Conservation (phyloP, 192 early-diverging fungal species). For the Podila epicladia region DNA sequence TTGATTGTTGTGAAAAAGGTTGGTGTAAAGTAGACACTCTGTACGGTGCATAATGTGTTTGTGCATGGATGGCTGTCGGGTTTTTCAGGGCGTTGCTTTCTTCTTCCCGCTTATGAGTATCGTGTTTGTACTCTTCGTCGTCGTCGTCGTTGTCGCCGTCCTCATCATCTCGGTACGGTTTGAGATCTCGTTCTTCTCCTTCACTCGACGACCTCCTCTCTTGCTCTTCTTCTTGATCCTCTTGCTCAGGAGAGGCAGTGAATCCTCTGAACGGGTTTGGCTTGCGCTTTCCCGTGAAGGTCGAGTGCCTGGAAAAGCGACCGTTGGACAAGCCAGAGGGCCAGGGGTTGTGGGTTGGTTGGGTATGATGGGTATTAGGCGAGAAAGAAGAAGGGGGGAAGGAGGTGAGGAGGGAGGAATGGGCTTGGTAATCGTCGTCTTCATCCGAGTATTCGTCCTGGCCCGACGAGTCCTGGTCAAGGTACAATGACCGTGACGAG, state of each 20-base stretch:
- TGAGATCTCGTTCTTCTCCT: no score
- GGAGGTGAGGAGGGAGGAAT: background rate
- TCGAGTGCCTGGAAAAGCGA: slow-evolving; percentile 14
- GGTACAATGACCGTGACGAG: slow-evolving; percentile 30
- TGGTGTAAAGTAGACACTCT: background rate
- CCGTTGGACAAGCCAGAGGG: slow-evolving; percentile 28
- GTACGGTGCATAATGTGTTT: slow-evolving; percentile 8
- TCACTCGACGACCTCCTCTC: no score
- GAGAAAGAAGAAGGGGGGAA: no score
- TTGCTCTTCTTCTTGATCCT: background rate
- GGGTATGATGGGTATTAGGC: background rate
- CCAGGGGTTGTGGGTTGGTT: slow-evolving; percentile 14
- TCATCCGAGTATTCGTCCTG: slow-evolving; percentile 41
- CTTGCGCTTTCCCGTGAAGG: slow-evolving; percentile 6
- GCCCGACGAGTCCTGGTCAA: slow-evolving; percentile 31
- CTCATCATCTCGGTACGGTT: slow-evolving; percentile 2
- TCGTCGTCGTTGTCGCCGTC: background rate
- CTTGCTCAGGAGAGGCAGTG: background rate
- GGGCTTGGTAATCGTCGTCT: slow-evolving; percentile 6
- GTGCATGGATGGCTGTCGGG: slow-evolving; percentile 6
- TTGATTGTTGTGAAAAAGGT: no score
- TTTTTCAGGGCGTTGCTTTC: slow-evolving; percentile 1
- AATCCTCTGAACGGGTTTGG: slow-evolving; percentile 16
- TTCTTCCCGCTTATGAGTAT: background rate
- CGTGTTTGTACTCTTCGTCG: background rate